These are phyloP conservation scores for Solanum acaule DNA, from an alignment of 257 asterid genomes.

Conservation along the genomic window DNA sequence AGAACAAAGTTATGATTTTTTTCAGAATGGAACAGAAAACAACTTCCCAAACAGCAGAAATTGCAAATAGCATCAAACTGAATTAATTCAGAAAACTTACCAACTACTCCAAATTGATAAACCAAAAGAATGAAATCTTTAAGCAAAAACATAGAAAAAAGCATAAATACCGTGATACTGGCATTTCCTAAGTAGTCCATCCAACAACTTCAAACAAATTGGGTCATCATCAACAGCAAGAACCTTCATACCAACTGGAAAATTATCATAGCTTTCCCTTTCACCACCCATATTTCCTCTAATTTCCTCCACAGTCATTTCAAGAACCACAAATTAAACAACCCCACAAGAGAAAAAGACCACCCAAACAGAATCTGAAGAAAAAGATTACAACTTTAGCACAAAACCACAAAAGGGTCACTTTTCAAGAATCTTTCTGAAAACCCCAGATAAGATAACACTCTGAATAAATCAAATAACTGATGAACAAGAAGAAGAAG, in stretches of 20 bases:
- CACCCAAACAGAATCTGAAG: not conserved
- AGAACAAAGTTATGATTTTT: not conserved
- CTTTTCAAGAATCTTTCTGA: slow-evolving; percentile 10
- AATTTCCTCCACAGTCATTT: slow-evolving; percentile 59
- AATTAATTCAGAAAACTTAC: not conserved
- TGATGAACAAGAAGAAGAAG: not conserved
- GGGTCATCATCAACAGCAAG: slow-evolving; percentile 92
- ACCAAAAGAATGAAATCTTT: not conserved
- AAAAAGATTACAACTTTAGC: slow-evolving; percentile 7
- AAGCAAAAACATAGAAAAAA: not conserved
- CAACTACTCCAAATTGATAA: not conserved
- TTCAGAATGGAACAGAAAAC: not conserved
- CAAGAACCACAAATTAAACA: slow-evolving; percentile 3
- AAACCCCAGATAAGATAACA: slow-evolving; percentile 18
- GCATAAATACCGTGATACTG: slow-evolving; percentile 53
- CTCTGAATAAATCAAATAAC: slow-evolving; percentile 1
- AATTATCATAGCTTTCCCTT: slow-evolving; percentile 30
- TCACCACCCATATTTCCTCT: slow-evolving; percentile 24
- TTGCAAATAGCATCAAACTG: not conserved
- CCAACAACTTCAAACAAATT: slow-evolving; percentile 64
- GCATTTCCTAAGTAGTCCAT: slow-evolving; percentile 64
- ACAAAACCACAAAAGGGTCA: slow-evolving; percentile 6
- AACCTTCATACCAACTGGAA: slow-evolving; percentile 78
- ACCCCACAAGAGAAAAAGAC: slow-evolving; percentile 3
- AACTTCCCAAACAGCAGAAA: not conserved